A percentile compares a stretch with the other conserved stretches of the same genome.
Conservation (phyloP, 2,329 filamentous ascomycete species). For the Neopestalotiopsis sp. region DNA sequence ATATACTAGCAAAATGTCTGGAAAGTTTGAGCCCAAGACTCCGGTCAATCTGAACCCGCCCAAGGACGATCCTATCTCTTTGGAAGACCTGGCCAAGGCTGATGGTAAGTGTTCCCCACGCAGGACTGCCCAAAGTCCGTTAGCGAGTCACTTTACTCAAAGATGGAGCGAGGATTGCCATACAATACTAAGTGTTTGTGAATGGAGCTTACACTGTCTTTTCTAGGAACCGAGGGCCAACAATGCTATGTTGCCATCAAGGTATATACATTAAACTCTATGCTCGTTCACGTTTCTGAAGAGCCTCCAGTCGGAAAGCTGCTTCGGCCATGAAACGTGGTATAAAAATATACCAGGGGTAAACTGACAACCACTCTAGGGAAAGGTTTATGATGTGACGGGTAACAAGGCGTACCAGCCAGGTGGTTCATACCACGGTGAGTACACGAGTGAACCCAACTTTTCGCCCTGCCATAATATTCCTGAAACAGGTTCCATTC, state of each 20-base stretch:
- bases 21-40: conserved; percentile 79
- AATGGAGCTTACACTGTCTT: not conserved
- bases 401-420: conserved; percentile 86
- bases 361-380: conserved; percentile 53
- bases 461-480: not conserved
- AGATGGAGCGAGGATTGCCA: not conserved
- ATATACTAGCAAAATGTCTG: conserved; percentile 49
- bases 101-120: conserved; percentile 68
- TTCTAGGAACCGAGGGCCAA: conserved; percentile 65
- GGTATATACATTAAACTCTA: conserved; percentile 42
- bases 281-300: not conserved
- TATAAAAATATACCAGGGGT: not conserved
- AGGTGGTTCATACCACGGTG: conserved; percentile 85
- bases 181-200: conserved; percentile 23
- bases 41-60: conserved; percentile 80
- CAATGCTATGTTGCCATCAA: conserved; percentile 75
- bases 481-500: not conserved
- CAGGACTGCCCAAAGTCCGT: not conserved
- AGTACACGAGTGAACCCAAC: conserved; percentile 31
- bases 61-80: conserved; percentile 85
- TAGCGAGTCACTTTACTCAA: not conserved
- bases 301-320: not conserved
- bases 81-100: conserved; percentile 78
- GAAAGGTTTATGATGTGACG: conserved; percentile 92
- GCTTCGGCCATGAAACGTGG: not conserved